Conservation (phyloP, 116 monocot species). For the Papilionanthe hybrid region DNA sequence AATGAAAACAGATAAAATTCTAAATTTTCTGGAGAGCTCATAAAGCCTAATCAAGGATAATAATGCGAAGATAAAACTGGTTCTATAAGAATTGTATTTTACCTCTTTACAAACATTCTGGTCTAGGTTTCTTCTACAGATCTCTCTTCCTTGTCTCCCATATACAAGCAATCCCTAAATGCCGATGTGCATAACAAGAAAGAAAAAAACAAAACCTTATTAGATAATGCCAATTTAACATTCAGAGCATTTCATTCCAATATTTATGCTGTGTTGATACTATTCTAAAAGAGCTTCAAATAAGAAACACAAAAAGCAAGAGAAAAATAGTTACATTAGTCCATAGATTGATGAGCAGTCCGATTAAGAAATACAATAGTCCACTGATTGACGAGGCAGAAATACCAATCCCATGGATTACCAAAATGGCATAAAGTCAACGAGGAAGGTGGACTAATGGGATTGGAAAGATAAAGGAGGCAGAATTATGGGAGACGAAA, state of each 20-base stretch:
- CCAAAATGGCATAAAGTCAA: no score
- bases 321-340: no score
- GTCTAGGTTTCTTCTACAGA: slow-evolving; percentile 75
- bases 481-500: no score
- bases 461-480: no score
- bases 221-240: background rate
- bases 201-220: background rate
- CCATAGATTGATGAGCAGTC: no score
- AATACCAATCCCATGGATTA: no score
- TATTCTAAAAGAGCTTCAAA: no score
- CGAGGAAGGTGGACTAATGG: no score
- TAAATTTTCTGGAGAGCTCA: background rate
- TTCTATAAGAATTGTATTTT: slow-evolving; percentile 8
- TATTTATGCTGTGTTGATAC: no score
- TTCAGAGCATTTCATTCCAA: background rate
- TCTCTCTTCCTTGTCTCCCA: slow-evolving; percentile 77
- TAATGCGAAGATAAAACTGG: background rate
- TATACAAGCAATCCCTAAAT: slow-evolving; percentile 87
- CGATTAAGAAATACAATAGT: no score
- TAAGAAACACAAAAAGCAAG: no score
- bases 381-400: no score
- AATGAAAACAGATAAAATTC: background rate
- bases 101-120: slow-evolving; percentile 89
- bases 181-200: background rate
- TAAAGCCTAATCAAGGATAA: background rate